Evolutionary conservation across 139 green algal genomes (phyloP).

Genomic region (Chlorella sp.): DNA sequence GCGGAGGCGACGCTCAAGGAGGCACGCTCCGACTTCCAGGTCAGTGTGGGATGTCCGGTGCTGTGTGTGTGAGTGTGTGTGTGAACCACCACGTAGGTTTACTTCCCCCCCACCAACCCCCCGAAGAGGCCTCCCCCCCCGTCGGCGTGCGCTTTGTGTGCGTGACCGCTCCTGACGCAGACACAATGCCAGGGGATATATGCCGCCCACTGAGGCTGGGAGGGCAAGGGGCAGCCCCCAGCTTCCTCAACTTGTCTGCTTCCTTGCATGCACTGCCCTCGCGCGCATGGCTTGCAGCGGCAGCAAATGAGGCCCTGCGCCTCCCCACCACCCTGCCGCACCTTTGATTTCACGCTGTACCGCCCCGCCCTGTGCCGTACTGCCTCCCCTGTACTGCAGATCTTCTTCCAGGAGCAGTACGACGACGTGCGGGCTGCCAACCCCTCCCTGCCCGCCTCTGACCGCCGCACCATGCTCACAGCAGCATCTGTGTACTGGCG

Average conservation of each 20-base stretch:
- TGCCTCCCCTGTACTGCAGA: not conserved
- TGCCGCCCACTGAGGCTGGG: too few species aligned
- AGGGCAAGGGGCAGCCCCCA: not conserved
- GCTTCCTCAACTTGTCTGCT: not conserved
- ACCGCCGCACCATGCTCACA: conserved; percentile 16
- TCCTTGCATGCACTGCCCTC: not conserved
- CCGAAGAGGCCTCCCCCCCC: too few species aligned
- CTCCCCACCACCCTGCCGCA: too few species aligned
- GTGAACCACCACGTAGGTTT: too few species aligned
- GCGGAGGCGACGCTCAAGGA: not conserved
- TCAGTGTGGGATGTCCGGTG: not conserved
- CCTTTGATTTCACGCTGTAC: too few species aligned
- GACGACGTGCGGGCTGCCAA: conserved; percentile 40
- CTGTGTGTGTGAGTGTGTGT: too few species aligned
- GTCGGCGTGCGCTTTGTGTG: too few species aligned
- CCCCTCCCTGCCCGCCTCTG: not conserved
- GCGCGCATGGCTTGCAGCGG: not conserved
- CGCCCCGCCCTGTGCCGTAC: too few species aligned
- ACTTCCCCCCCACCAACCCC: too few species aligned
- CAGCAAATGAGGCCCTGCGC: not conserved
- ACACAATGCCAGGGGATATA: too few species aligned
- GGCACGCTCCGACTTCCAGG: conserved; percentile 36
- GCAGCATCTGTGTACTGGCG: conserved; percentile 26
- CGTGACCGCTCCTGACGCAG: too few species aligned
- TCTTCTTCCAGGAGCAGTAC: conserved; percentile 22